These are phyloP conservation scores for Pichia cactophila DNA, from an alignment of 1,139 yeast species.

Conservation along the genomic window DNA sequence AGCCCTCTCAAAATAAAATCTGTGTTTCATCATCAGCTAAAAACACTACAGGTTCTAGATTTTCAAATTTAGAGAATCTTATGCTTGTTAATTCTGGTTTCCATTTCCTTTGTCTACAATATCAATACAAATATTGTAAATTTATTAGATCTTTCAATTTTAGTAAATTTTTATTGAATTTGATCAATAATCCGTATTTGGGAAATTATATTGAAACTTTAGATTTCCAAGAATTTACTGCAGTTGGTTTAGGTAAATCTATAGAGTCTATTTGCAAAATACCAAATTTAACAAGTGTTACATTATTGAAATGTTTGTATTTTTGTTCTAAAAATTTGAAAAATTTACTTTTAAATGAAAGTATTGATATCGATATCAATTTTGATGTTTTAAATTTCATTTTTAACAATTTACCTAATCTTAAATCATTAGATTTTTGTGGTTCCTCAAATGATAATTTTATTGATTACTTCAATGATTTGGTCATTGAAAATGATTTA, in stretches of 20 bases:
- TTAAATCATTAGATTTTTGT: constrained; percentile 78
- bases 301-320: constrained; percentile 55
- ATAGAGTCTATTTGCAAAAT: constrained; percentile 86
- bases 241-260: constrained; percentile 84
- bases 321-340: constrained; percentile 54
- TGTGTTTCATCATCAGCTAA: constrained; percentile 21
- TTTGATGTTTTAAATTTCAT: constrained; percentile 47
- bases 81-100: constrained; percentile 14
- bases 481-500: constrained; percentile 25
- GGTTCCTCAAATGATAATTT: constrained; percentile 71
- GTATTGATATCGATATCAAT: constrained; percentile 79
- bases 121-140: constrained; percentile 58
- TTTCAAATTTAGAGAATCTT: constrained; percentile 13
- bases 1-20: constrained; percentile 2
- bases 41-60: constrained; percentile 19
- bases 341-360: constrained; percentile 79
- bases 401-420: constrained; percentile 51
- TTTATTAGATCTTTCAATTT: constrained; percentile 80
- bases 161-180: constrained; percentile 57
- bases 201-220: constrained; percentile 68
- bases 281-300: constrained; percentile 76
- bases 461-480: constrained; percentile 48
- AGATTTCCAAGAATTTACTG: constrained; percentile 84
- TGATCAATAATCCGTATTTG: constrained; percentile 35
- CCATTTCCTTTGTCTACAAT: constrained; percentile 24